A percentile compares a stretch with the other conserved stretches of the same genome.
phyloP scores from a whole-genome alignment of 352 stramenopile genomes.

The Phytopythium mirpurense region DNA sequence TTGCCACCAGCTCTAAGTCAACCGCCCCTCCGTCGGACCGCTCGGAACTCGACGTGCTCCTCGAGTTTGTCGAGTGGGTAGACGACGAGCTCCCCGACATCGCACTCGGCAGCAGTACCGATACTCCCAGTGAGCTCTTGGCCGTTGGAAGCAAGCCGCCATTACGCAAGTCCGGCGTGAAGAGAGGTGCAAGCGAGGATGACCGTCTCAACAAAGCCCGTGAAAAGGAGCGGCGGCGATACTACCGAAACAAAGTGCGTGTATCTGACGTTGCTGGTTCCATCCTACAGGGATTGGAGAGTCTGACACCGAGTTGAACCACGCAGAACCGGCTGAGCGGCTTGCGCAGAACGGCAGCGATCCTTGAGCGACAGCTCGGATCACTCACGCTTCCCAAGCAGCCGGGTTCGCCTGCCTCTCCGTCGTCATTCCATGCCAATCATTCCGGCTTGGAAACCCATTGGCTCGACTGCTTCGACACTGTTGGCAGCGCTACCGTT shows the following conservation, averaged over 20 bases:
- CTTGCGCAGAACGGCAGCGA: not conserved
- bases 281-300: not conserved
- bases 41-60: conserved; percentile 1
- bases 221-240: conserved; percentile 23
- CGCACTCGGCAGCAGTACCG: not conserved
- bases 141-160: not conserved
- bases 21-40: not conserved
- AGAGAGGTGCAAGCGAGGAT: not conserved
- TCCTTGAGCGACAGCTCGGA: not conserved
- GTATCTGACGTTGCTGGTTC: not conserved
- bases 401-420: not conserved
- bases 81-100: not conserved
- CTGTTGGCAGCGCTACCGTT: not conserved
- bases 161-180: not conserved
- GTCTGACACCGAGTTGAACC: not conserved
- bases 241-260: conserved; percentile 24
- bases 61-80: not conserved
- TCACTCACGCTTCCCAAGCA: not conserved
- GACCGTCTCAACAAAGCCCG: conserved; percentile 11
- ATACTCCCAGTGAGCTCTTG: not conserved
- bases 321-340: not conserved
- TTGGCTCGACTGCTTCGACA: not conserved
- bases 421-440: not conserved
- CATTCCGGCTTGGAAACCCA: not conserved
- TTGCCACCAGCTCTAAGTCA: no score